Evolutionary conservation across 441 rosid species (phyloP).

Genomic region (Syzygium syzygioides): DNA sequence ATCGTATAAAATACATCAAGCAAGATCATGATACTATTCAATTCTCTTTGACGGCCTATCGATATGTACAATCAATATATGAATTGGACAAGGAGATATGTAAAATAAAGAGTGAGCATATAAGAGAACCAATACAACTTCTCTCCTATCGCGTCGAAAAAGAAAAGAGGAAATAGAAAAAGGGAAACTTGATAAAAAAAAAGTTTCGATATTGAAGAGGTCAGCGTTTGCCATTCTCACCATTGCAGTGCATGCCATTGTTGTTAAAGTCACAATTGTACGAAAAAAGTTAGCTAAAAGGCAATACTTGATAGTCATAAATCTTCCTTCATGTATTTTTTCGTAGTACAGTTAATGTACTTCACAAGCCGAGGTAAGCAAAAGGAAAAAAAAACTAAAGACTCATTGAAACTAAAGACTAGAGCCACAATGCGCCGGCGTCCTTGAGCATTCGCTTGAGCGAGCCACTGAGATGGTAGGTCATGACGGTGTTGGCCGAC

Average conservation of each 20-base stretch:
- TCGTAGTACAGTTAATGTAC: background rate
- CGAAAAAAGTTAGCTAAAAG: background rate
- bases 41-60: background rate
- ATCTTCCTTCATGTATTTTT: background rate
- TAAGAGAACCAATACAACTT: background rate
- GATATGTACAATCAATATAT: background rate
- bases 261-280: background rate
- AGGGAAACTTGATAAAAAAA: background rate
- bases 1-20: background rate
- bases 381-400: background rate
- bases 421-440: slow-evolving; percentile 91
- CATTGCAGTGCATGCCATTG: background rate
- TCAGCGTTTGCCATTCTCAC: background rate
- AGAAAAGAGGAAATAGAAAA: background rate
- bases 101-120: background rate
- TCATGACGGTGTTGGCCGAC: slow-evolving; percentile 69
- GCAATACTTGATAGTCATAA: background rate
- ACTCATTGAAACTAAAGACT: background rate
- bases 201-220: background rate
- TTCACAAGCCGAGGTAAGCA: background rate
- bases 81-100: background rate
- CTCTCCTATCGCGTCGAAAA: background rate
- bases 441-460: slow-evolving; percentile 70
- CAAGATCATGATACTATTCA: background rate
- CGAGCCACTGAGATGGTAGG: slow-evolving; percentile 82